Evolutionary conservation across 352 stramenopile species (phyloP).

Genomic region (Albugo laibachii): DNA sequence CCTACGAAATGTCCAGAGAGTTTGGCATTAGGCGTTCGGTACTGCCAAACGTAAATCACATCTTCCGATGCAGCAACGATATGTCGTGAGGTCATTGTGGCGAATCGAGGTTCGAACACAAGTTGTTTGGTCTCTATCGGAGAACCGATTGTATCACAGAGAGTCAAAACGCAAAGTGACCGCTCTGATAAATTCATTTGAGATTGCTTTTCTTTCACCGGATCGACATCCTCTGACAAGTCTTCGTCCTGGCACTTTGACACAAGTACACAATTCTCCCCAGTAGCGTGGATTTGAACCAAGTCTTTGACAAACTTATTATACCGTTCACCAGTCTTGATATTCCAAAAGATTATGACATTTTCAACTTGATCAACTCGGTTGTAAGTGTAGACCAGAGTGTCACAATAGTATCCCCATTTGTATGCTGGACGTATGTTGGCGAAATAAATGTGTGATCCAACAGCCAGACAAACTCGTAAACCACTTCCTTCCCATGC

Average conservation of each 20-base stretch:
- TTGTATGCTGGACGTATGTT: constrained; percentile 87
- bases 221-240: constrained; percentile 1
- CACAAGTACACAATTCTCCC: constrained; percentile 75
- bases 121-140: constrained; percentile 74
- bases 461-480: constrained; percentile 83
- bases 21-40: constrained; percentile 66
- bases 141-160: constrained; percentile 73
- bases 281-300: constrained; percentile 51
- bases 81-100: constrained; percentile 75
- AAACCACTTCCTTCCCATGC: constrained; percentile 84
- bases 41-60: constrained; percentile 88
- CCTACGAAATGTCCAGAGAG: constrained; percentile 25
- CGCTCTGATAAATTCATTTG: constrained; percentile 10
- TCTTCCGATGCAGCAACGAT: constrained; percentile 60
- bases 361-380: constrained; percentile 75
- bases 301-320: constrained; percentile 76
- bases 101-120: constrained; percentile 63
- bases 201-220: not conserved
- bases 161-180: constrained; percentile 64
- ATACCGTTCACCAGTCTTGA: constrained; percentile 65
- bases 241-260: constrained; percentile 22
- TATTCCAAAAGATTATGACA: constrained; percentile 84
- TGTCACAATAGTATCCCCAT: constrained; percentile 79
- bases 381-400: constrained; percentile 84
- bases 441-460: constrained; percentile 91